Evolutionary conservation across 768 basidiomycete genomes (phyloP), one percentile per base, ranked within the genome.

Genomic region (Tylopilus sp.): DNA sequence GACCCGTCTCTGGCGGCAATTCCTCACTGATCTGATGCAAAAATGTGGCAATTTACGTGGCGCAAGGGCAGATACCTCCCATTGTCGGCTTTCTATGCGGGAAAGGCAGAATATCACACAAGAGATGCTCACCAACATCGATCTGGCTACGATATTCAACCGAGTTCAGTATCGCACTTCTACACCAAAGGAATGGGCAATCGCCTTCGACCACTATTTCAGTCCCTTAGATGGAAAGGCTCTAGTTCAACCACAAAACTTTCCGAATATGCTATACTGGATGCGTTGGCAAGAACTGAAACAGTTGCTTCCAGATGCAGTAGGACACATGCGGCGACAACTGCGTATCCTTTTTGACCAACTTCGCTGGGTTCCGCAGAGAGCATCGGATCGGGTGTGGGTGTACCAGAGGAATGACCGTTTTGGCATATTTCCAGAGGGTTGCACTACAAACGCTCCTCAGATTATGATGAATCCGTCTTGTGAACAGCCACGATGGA

Each of bases 41-140:
- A 53, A 53, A 47, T 53, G 52, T 41, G 52, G 45, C 0, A 53
- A 53, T n/a, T 8, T 53, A 6, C 31, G 45, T 10, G 37, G 52
- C 16, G 45, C 51, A 19, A 38, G 51, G 8, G 29, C 10, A 6
- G 37, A 52, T 12, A 31, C 38, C 4, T 47, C 52, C 14, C 52
- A 53, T 24, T 53, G 45, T 8, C 25, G 30, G 3, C 45, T 53
- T 47, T 47, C 45, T 1, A 47, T 53, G 7, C 52, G 28, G 11
- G 30, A 53, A 26, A 41, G 52, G 11, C 45, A 53, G 9, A 41
- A 28, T 6, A 22, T 47, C 7, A 45, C 38, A 0, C 45, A 53
- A n/a, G 24, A 53, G 10, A n/a, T 4, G 3, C n/a, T 47, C 7
- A 4, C 3, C 1, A 33, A 52, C 13, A 29, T 26, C 5, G n/a